phyloP scores from a whole-genome alignment of 805 yeast genomes.

The Osmozyma mogii region DNA sequence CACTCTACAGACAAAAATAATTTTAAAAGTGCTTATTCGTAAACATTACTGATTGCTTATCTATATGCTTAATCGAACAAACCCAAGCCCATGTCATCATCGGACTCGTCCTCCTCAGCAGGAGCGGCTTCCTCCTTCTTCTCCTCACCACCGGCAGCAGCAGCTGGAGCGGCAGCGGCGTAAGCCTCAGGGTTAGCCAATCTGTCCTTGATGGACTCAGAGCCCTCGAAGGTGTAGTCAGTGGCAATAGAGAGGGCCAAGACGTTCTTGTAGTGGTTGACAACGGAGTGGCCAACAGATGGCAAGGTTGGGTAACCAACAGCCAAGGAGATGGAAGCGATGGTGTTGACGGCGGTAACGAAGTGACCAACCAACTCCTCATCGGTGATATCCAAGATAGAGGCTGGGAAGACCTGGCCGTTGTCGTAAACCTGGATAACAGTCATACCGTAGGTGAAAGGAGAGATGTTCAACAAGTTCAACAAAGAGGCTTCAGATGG shows the following conservation, averaged over 20 bases:
- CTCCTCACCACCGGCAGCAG: conserved; percentile 67
- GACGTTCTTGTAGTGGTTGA: conserved; percentile 99
- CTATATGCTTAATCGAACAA: conserved; percentile 74
- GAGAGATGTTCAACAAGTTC: conserved; percentile 99
- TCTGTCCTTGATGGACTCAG: conserved; percentile 98
- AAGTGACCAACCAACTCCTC: conserved; percentile 92
- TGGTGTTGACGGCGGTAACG: conserved; percentile 83
- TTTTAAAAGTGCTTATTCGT: conserved; percentile 1
- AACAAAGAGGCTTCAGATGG: conserved; percentile 98
- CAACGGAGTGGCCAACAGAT: conserved; percentile 96
- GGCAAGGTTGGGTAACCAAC: conserved; percentile 99
- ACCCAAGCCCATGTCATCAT: conserved; percentile 98
- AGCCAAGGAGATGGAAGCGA: conserved; percentile 95
- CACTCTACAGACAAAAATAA: conserved; percentile 1
- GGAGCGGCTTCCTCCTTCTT: conserved; percentile 67
- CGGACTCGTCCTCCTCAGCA: conserved; percentile 56
- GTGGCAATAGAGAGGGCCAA: conserved; percentile 87
- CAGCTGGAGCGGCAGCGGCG: conserved; percentile 99
- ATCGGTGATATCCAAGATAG: conserved; percentile 97
- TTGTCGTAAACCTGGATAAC: conserved; percentile 96
- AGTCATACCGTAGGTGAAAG: conserved; percentile 98
- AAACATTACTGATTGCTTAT: conserved; percentile 1
- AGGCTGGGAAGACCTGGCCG: conserved; percentile 96
- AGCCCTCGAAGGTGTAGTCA: conserved; percentile 97
- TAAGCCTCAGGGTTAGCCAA: conserved; percentile 99